Evolutionary conservation across 108 stramenopile genomes (phyloP), one percentile per base, ranked within the genome.

Genomic region (Nitzschia palea): DNA sequence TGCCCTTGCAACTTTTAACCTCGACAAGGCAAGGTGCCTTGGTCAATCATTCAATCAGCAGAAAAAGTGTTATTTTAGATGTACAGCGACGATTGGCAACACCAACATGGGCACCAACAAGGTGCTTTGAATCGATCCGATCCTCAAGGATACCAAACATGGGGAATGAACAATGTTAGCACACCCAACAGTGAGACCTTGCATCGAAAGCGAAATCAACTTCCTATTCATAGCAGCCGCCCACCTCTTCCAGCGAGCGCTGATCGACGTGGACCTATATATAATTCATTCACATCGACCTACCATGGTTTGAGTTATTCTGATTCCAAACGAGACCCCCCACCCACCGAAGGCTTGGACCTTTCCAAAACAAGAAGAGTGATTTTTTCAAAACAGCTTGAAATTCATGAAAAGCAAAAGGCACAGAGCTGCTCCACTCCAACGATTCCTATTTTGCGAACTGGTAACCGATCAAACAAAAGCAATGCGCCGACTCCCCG

Each of bases 401-500:
- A 68, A 68, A 25, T 56, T 12, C 55, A 57, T 8, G 55, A 55
- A 18, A 68, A 68, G 44, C 54, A 55, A n/a, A 33, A 28, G 28
- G 17, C 44, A n/a, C 35, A 68, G 23, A 45, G 26, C 57, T 17
- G 30, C n/a, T 55, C 32, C 31, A 68, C 67, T 43, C 66, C 66
- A 55, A 67, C 53, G 18, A 42, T 33, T 42, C 55, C 67, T 6
- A 68, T 68, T 20, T 55, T 68, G 31, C 55, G 55, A 20, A 22
- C 36, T 18, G 23, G 50, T 20, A 23, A 14, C 10, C 34, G 37
- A 30, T 28, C 43, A n/a, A 55, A 43, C 52, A 31, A 31, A 42
- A 34, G 31, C 22, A 60, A 42, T 20, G 9, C 59, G 18, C 36
- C 35, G 10, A 48, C 47, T 18, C 47, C 47, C n/a, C 8, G 47